Base-by-base conservation (phyloP, 2,329 filamentous ascomycete species). In the Stagonosporopsis rhizophila region DNA sequence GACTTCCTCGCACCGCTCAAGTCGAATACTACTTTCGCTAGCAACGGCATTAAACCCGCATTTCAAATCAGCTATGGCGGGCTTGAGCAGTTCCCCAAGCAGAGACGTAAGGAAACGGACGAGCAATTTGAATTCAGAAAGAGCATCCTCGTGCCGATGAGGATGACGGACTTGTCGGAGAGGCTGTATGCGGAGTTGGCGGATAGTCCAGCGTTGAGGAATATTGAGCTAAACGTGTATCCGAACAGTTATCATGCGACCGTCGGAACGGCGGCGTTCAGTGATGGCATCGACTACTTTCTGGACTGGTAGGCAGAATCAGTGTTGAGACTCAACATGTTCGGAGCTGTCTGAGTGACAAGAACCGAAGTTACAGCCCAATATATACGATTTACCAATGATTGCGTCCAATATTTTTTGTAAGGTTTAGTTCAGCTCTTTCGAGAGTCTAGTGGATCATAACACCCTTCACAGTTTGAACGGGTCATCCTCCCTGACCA, bases 201-300 rank as follows among this genome's bases (percentile, higher is more conserved):
- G 48, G 46, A 56, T 22, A 69, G 64, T 34, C 51, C 62, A 2
- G 55, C 28, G 20, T 46, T 74, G 38, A 65, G 71, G 42, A 61
- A 74, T 60, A 52, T 72, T 6, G 59, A 62, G 39, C 37, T 73
- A 25, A 66, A 65, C 15, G 69, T 67, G 46, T 75, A 70, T 52
- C 67, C 71, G 4, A 70, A 66, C 35, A 75, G 72, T 35, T 62
- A 73, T 22, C 70, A 75, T 52, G 66, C 70, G 6, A 64, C 68
- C 30, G 67, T 75, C 11, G 71, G 65, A 3, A 63, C 49, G 5
- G 66, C 63, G 15, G 69, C 70, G 17, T 57, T 74, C 19, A 47
- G 56, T 12, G 72, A 75, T 58, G 71, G 70, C 6, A 66, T 74
- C 40, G 70, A 74, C 38, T 75, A 73, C 44, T 75, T 75, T 40